Percentiles rank a stretch among this genome's conserved stretches.
These are phyloP conservation scores for Dendryphion nanum DNA, from an alignment of 2,329 filamentous ascomycete species.

Conservation along the genomic window DNA sequence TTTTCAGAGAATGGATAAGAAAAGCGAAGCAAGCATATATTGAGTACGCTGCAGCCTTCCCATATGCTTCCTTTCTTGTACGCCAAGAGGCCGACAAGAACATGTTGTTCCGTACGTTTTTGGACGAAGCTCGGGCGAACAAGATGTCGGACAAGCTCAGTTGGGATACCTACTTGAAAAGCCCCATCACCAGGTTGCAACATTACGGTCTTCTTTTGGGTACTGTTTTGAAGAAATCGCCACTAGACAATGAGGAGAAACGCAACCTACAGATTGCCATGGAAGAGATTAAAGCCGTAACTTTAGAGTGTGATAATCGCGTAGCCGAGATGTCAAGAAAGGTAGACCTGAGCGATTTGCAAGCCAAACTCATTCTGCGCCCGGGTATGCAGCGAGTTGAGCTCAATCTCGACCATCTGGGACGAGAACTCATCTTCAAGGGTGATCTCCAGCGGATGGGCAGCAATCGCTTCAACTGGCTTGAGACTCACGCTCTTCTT, in stretches of 20 bases:
- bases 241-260: conserved; percentile 85
- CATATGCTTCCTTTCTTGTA: conserved; percentile 77
- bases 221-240: conserved; percentile 81
- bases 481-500: conserved; percentile 88
- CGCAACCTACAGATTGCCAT: conserved; percentile 78
- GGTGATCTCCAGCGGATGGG: conserved; percentile 89
- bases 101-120: conserved; percentile 78
- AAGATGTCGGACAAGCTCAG: conserved; percentile 78
- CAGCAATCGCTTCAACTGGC: conserved; percentile 84
- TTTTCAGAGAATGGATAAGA: conserved; percentile 97
- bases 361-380: conserved; percentile 77
- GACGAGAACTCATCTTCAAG: conserved; percentile 81
- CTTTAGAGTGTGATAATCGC: conserved; percentile 84
- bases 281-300: conserved; percentile 86
- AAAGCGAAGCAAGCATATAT: conserved; percentile 88
- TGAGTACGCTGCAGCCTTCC: conserved; percentile 86
- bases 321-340: conserved; percentile 92
- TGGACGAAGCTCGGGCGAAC: conserved; percentile 76
- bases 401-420: conserved; percentile 90
- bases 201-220: conserved; percentile 81
- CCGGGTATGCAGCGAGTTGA: conserved; percentile 82
- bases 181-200: conserved; percentile 88
- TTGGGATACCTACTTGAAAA: conserved; percentile 93
- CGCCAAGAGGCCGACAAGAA: conserved; percentile 84
- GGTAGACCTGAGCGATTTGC: conserved; percentile 82